Base-by-base conservation (phyloP, 2,329 filamentous ascomycete species). In the Arthrobotrys sinensis region DNA sequence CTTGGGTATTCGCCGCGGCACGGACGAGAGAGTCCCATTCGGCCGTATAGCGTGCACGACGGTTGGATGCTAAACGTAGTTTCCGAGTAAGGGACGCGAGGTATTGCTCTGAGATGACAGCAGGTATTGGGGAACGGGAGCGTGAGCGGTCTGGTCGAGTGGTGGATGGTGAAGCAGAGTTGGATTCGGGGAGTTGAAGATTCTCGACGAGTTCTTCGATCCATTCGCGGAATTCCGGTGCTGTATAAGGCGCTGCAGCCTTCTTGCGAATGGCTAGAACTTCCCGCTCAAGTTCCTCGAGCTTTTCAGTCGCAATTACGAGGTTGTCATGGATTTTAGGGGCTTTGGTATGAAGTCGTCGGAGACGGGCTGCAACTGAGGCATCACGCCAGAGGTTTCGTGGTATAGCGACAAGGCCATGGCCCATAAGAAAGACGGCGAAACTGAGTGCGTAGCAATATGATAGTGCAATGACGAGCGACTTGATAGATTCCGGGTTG, bases 351-450 rank as follows among this genome's bases (percentile, higher is more conserved):
- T 98, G 94, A 40, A 97, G 86, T 40, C 92, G 88, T 78, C 91
- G 90, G 55, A 99, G 85, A 70, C 91, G 89, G 60, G 89, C 90
- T 80, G 91, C 92, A 53, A 94, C 89, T 82, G 91, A 93, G 36
- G 94, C 91, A 82, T 93, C 92, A 76, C 91, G 90, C 82, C 96
- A 91, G 14, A 99, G 86, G 43, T 89, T 89, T 80, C 95, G 88
- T 0, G 96, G 96, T 72, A 99, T 92, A 0, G 94, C 92, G 36
- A 99, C 96, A 28, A 99, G 87, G 6, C 96, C 96, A 84, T 99
- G 96, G 5, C 96, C 96, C 95, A 99, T 98, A 46, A 99, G 88
- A 83, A 97, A 98, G 79, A 99, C 97, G 53, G 94, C 96, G 65
- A 98, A 87, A 3, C 95, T 88, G 81, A 99, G 86, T 82, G 94